phyloP scores from a whole-genome alignment of 495 filamentous ascomycete species.

The Hypomontagnella submonticulosa region DNA sequence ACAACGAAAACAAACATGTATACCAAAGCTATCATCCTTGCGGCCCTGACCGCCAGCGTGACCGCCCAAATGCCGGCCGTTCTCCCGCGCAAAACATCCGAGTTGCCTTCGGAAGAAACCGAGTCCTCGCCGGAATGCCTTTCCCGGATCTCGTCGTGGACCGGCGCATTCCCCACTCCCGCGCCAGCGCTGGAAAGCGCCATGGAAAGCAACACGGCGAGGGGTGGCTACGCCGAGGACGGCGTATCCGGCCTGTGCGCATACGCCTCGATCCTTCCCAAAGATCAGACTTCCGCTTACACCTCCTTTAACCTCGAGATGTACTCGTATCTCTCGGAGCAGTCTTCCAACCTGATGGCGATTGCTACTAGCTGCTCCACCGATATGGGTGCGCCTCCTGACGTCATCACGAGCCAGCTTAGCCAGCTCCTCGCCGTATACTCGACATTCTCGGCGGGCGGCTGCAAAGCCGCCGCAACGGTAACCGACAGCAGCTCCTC shows the following conservation, averaged over 20 bases:
- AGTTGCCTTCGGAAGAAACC: constrained; percentile 2
- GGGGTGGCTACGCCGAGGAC: neutral
- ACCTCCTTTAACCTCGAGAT: constrained; percentile 27
- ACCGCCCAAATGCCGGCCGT: constrained; percentile 20
- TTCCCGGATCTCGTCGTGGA: constrained; percentile 23
- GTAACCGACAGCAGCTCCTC: neutral
- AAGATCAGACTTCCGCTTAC: constrained; percentile 14
- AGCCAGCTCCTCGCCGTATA: constrained; percentile 24
- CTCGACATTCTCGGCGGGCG: constrained; percentile 36
- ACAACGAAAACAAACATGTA: constrained; percentile 29
- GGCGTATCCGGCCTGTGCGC: constrained; percentile 26
- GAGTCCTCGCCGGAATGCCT: constrained; percentile 25
- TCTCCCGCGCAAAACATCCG: constrained; percentile 17
- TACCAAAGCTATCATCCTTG: constrained; percentile 24
- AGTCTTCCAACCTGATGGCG: constrained; percentile 18
- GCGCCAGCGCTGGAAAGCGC: constrained; percentile 15
- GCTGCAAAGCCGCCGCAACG: constrained; percentile 8
- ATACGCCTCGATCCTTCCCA: neutral
- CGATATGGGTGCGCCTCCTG: constrained; percentile 24
- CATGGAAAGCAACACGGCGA: neutral
- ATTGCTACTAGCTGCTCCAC: constrained; percentile 21
- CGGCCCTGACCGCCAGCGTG: constrained; percentile 26
- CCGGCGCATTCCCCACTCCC: constrained; percentile 16
- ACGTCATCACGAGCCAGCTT: constrained; percentile 27
- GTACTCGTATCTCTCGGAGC: constrained; percentile 35